phyloP scores from a whole-genome alignment of 345 rosid genomes.

The Triadica sebifera region DNA sequence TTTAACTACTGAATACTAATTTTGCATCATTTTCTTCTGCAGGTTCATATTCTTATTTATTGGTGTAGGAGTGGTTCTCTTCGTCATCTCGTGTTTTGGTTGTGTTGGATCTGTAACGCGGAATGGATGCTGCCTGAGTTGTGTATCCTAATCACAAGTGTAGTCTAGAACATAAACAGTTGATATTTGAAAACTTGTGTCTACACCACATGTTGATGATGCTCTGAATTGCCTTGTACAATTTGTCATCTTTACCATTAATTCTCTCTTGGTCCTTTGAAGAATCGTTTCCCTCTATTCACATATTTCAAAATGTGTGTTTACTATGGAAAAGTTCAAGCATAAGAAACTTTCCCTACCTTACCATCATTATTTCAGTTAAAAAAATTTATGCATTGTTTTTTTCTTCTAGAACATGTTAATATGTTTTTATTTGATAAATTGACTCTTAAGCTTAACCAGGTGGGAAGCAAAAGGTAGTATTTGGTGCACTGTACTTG shows the following conservation, averaged over 20 bases:
- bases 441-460: background rate
- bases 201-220: background rate
- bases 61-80: conserved; percentile 76
- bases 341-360: background rate
- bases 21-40: conserved; percentile 30
- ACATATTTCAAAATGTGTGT: background rate
- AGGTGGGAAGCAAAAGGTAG: background rate
- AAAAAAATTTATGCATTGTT: background rate
- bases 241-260: background rate
- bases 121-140: conserved; percentile 88
- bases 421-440: background rate
- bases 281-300: background rate
- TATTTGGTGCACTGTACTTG: background rate
- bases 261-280: background rate
- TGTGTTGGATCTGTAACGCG: conserved; percentile 75
- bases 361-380: background rate
- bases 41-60: conserved; percentile 93
- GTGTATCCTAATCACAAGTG: conserved; percentile 66
- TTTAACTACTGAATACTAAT: conserved; percentile 16
- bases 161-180: background rate
- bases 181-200: background rate
- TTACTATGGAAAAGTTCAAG: background rate
- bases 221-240: background rate
- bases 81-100: conserved; percentile 87
- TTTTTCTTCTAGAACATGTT: background rate